These are phyloP conservation scores for Acanthamoeba triangularis DNA, from an alignment of 208 protist species.

Conservation along the genomic window DNA sequence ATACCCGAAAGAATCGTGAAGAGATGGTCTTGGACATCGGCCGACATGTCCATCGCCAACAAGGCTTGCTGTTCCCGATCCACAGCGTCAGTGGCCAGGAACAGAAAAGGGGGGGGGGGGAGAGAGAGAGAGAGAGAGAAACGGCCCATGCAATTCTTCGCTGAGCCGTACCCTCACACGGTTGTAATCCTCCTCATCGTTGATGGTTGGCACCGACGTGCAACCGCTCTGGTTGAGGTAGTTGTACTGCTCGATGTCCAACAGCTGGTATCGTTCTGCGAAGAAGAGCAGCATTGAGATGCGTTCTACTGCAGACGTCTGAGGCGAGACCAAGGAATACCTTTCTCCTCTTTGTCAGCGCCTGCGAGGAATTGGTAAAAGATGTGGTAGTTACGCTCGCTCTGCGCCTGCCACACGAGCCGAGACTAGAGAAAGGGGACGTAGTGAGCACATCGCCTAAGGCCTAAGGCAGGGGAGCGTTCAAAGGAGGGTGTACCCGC, in stretches of 20 bases:
- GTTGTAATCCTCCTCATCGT: conserved; percentile 79
- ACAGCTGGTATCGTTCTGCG: conserved; percentile 47
- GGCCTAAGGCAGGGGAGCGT: too few species aligned
- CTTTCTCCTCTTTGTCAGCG: conserved; percentile 42
- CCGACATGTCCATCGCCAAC: background rate
- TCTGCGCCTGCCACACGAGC: conserved; percentile 89
- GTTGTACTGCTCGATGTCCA: conserved; percentile 70
- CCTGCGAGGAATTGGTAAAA: conserved; percentile 93
- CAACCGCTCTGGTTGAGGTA: conserved; percentile 83
- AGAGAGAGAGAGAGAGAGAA: too few species aligned
- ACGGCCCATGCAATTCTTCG: background rate
- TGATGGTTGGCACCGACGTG: conserved; percentile 50
- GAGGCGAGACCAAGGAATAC: background rate
- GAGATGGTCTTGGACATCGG: conserved; percentile 79
- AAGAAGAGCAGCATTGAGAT: background rate
- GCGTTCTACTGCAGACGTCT: background rate
- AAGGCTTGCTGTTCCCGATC: background rate
- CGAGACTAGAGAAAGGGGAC: conserved; percentile 82
- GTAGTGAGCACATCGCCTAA: background rate
- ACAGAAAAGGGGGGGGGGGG: too few species aligned
- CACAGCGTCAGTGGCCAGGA: background rate
- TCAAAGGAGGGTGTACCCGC: background rate
- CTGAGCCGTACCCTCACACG: conserved; percentile 65
- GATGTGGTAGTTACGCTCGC: conserved; percentile 93
- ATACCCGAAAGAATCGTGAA: conserved; percentile 93